phyloP scores from a whole-genome alignment of 805 yeast species.

The Candida tammaniensis region DNA sequence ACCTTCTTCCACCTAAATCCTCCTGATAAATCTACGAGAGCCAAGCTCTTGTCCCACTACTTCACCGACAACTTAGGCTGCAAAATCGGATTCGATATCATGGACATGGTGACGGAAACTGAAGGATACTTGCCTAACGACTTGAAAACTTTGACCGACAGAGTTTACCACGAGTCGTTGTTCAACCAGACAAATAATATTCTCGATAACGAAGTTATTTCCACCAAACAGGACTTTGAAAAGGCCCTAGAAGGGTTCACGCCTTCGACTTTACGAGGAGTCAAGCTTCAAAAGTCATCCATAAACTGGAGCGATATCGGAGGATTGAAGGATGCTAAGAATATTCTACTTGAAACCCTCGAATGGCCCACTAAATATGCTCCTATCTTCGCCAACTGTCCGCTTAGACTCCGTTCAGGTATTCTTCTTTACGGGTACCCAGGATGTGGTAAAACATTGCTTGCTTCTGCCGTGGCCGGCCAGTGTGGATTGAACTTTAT shows the following conservation, averaged over 20 bases:
- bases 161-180: conserved; percentile 56
- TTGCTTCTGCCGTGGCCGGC: conserved; percentile 91
- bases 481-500: conserved; percentile 93
- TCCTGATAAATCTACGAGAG: conserved; percentile 66
- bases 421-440: conserved; percentile 91
- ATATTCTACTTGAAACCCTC: conserved; percentile 74
- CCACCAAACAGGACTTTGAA: conserved; percentile 34
- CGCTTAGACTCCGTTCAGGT: conserved; percentile 85
- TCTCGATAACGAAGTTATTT: conserved; percentile 11
- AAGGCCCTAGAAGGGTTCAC: conserved; percentile 64
- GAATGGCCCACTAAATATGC: conserved; percentile 98
- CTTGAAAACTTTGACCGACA: conserved; percentile 64
- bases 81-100: conserved; percentile 37
- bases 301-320: conserved; percentile 88
- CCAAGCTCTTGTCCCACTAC: conserved; percentile 43
- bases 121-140: conserved; percentile 92
- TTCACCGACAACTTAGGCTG: conserved; percentile 25
- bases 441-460: conserved; percentile 93
- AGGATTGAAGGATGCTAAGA: conserved; percentile 76
- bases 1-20: conserved; percentile 57
- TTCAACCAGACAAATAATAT: conserved; percentile 16
- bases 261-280: conserved; percentile 84
- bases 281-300: conserved; percentile 74
- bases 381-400: conserved; percentile 88
- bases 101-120: conserved; percentile 58